These are phyloP conservation scores for Talaromyces piceae DNA, from an alignment of 2,329 filamentous ascomycete species.

Conservation along the genomic window DNA sequence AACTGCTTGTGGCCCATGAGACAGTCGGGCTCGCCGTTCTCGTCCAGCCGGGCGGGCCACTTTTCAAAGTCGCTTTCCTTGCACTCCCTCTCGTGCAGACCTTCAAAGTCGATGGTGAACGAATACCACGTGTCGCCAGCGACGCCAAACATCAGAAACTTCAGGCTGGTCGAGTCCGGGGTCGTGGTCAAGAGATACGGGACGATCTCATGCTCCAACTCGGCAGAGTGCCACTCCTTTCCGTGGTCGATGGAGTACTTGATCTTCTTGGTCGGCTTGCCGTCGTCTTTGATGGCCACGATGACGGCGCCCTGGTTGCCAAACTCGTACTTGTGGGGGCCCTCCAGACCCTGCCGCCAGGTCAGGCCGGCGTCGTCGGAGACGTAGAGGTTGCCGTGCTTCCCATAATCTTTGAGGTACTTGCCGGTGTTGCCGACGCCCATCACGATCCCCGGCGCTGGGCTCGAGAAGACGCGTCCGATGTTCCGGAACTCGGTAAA, in stretches of 20 bases:
- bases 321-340: constrained; percentile 92
- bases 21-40: constrained; percentile 73
- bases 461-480: constrained; percentile 85
- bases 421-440: constrained; percentile 85
- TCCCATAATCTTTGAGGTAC: constrained; percentile 57
- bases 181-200: constrained; percentile 76
- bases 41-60: constrained; percentile 78
- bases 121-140: constrained; percentile 52
- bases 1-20: constrained; percentile 94
- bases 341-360: constrained; percentile 66
- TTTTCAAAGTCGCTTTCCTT: constrained; percentile 64
- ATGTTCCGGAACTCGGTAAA: constrained; percentile 76
- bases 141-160: constrained; percentile 71
- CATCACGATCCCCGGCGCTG: constrained; percentile 88
- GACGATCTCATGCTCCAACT: constrained; percentile 63
- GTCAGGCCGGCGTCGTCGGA: constrained; percentile 85
- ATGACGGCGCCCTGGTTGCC: constrained; percentile 87
- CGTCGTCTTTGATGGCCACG: constrained; percentile 67
- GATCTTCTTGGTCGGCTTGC: constrained; percentile 48
- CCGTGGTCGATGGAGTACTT: constrained; percentile 87
- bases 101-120: constrained; percentile 75
- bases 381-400: constrained; percentile 70
- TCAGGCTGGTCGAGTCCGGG: constrained; percentile 84
- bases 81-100: constrained; percentile 73
- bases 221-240: constrained; percentile 66